Conservation (phyloP, 208 protist genomes). For the Acanthamoeba lenticulata region DNA sequence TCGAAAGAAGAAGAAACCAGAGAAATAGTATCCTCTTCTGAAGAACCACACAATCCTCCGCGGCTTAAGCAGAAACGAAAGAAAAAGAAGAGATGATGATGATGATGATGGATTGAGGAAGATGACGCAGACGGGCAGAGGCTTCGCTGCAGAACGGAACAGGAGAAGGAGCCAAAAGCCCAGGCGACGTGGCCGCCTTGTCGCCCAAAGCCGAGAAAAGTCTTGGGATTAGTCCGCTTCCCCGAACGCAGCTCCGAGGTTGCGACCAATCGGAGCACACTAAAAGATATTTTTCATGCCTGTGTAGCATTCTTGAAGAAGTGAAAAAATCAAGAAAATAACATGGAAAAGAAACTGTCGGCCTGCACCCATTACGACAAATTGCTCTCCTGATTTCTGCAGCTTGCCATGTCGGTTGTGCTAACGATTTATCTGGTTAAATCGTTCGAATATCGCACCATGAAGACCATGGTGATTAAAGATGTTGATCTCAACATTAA, state of each 20-base stretch:
- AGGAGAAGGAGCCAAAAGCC: too few species aligned
- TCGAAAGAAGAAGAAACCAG: not conserved
- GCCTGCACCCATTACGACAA: not conserved
- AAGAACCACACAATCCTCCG: not conserved
- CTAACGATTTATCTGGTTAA: constrained; percentile 62
- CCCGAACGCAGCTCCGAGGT: too few species aligned
- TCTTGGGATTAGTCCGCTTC: not conserved
- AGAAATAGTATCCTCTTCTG: not conserved
- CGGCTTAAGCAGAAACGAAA: too few species aligned
- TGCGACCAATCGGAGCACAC: too few species aligned
- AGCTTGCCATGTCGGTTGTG: not conserved
- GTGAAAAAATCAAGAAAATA: not conserved
- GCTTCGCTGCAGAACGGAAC: not conserved
- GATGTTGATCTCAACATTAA: constrained; percentile 57
- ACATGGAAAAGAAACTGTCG: not conserved
- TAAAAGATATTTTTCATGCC: too few species aligned
- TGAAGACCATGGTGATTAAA: constrained; percentile 61
- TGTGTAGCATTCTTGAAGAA: too few species aligned
- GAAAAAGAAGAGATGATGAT: not conserved
- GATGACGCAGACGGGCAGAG: not conserved
- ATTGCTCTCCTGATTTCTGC: not conserved
- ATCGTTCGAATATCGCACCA: constrained; percentile 59
- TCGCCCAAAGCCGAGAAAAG: not conserved
- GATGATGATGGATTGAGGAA: too few species aligned
- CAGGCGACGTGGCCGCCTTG: not conserved